phyloP scores from a whole-genome alignment of 305 asterid species.

The Vinca major region DNA sequence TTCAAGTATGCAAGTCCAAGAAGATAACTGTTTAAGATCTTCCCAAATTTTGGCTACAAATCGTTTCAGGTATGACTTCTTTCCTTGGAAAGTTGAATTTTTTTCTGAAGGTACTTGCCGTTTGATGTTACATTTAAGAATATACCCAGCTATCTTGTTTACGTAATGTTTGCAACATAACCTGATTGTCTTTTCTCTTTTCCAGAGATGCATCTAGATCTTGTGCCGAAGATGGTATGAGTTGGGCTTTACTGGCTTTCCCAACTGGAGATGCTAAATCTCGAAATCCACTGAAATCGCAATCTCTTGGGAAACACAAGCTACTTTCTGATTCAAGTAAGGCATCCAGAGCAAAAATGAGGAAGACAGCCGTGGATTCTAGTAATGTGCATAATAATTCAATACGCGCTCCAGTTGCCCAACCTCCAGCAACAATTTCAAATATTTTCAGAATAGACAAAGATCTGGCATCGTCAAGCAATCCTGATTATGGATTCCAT shows the following conservation, averaged over 20 bases:
- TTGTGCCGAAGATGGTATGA: conserved; percentile 25
- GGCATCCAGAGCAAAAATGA: conserved; percentile 50
- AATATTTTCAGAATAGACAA: conserved; percentile 24
- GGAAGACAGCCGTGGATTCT: conserved; percentile 40
- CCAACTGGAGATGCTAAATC: conserved; percentile 33
- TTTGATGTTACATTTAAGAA: not conserved
- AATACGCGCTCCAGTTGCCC: conserved; percentile 31
- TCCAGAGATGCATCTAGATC: conserved; percentile 38
- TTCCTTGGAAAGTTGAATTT: not conserved
- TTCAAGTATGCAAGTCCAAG: conserved; percentile 23
- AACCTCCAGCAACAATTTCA: conserved; percentile 24
- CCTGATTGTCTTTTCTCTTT: conserved; percentile 10
- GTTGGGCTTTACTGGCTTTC: conserved; percentile 41
- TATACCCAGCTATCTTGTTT: not conserved
- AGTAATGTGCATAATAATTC: conserved; percentile 18
- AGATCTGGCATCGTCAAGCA: conserved; percentile 27
- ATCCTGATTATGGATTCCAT: conserved; percentile 29
- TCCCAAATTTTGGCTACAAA: conserved; percentile 34
- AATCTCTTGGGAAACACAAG: conserved; percentile 30
- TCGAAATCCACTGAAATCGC: conserved; percentile 26
- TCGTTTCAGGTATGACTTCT: conserved; percentile 51
- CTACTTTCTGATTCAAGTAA: conserved; percentile 42
- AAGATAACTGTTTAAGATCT: conserved; percentile 37
- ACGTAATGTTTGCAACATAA: not conserved
- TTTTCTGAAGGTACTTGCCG: not conserved